Base-by-base conservation (phyloP, 2,329 filamentous ascomycete genomes). In the Septoria linicola region DNA sequence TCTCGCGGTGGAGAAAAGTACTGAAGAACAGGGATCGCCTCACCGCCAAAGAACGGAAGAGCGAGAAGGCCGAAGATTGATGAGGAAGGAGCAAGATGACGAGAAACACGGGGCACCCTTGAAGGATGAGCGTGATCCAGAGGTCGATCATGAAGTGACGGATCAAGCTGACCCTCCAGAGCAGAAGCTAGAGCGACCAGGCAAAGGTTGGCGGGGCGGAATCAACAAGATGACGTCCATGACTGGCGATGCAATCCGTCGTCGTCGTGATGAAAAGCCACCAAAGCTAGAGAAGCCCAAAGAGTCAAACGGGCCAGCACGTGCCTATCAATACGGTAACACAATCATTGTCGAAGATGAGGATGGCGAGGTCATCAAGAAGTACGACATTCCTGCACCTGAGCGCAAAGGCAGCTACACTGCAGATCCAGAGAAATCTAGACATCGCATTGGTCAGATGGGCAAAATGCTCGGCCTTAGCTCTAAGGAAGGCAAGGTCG, bases 321-420 rank as follows among this genome's bases (percentile, higher is more conserved):
- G 85, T 41, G 88, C 88, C 4, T 95, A 91, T 66, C 88, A 91
- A 59, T 92, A 89, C 64, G 89, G 89, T 57, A 91, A 89, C 66
- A 91, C 88, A 74, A 89, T 95, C 58, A 92, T 95, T 66, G 87
- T 95, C 13, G 88, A 95, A 71, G 88, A 95, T 56, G 86, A 88
- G 68, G 85, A 91, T 61, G 88, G 88, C 36, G 89, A 95, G 67
- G 89, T 95, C 25, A 80, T 95, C 66, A 91, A 91, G 73, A 85
- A 88, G 50, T 91, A 90, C 65, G 84, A 91, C 57, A 79, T 92
- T 21, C 84, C 86, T 1, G 72, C 77, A 0, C 70, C 80, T 2
- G 58, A 59, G 3, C 59, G 64, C 20, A 81, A 77, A 56, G 42
- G 54, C 14, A 46, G 49, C n/a, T 51, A 51, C 17, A 49, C 54